Evolutionary conservation across 305 asterid species (phyloP).

Genomic region (Fraxinus xanthoxyloides): DNA sequence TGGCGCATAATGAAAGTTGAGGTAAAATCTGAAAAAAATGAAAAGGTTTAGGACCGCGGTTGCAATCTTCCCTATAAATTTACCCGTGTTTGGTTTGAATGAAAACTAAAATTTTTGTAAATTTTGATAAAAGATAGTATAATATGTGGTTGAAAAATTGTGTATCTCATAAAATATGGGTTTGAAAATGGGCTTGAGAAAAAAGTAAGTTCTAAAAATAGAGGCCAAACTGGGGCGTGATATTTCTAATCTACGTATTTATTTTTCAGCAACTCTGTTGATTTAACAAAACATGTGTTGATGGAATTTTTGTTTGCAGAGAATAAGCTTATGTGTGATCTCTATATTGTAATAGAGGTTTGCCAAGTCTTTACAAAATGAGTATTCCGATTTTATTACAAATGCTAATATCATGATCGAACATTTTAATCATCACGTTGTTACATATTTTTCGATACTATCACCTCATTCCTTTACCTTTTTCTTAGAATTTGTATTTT

Average conservation of each 20-base stretch:
- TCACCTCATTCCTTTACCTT: neutral
- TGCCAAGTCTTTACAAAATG: neutral
- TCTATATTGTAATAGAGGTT: neutral
- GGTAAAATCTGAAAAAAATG: too few species aligned
- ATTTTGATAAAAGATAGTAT: too few species aligned
- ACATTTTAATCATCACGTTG: neutral
- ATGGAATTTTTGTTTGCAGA: neutral
- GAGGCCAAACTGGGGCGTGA: neutral
- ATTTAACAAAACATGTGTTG: too few species aligned
- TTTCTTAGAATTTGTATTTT: neutral
- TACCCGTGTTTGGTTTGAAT: neutral
- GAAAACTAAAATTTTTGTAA: neutral
- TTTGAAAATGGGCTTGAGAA: neutral
- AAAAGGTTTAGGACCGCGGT: too few species aligned
- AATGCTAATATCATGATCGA: neutral
- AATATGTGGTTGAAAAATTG: neutral
- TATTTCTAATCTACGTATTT: neutral
- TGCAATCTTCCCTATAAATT: too few species aligned
- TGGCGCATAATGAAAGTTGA: too few species aligned
- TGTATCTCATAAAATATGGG: neutral
- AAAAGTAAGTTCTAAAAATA: neutral
- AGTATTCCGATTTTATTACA: neutral
- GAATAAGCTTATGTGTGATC: neutral
- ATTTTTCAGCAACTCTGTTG: neutral
- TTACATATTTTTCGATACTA: neutral